Base-by-base conservation (phyloP, 2,329 filamentous ascomycete species). In the Penicillium frequentans region DNA sequence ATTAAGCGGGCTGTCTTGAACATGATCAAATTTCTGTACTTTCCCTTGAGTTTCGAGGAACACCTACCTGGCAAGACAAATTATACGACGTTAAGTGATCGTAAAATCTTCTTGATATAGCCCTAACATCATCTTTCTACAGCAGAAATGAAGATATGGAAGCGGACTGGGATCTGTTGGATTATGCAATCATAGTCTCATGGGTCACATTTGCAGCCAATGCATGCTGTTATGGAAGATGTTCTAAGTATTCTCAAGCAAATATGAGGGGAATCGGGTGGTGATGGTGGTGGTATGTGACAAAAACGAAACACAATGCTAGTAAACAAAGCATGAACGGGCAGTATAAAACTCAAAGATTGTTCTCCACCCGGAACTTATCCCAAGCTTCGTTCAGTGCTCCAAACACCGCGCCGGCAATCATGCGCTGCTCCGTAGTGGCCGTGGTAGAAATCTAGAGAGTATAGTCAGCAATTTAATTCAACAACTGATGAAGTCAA, bases 301-400 rank as follows among this genome's bases (percentile, higher is more conserved):
- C 27, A 31, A 37, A 14, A 14, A 35, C 13, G 26, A 43, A 49
- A n/a, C 45, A 29, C 33, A 9, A 45, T 35, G n/a, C n/a, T 33
- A 31, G 49, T 33, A 45, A 57, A 49, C 23, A 44, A 52, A 37
- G 8, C 33, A 53, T 49, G 52, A 54, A 60, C 27, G 49, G 49
- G 45, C 37, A 53, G 33, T 19, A 35, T 48, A 54, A 27, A 29
- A 24, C 42, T 68, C 62, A 86, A 42, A 86, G 73, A 52, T 79
- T 79, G 66, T 88, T 88, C 63, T 88, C 85, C 46, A 76, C 76
- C 72, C 85, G 86, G 73, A 88, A 88, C 68, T 86, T 87, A 66
- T 88, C 86, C 86, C 86, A 88, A 8, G 86, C 85, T 69, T 88
- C 86, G 63, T 88, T 88, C 64, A 88, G 68, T 13, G 83, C 82